Conservation (phyloP, 163 green algal genomes). For the Coccomyxa subellipsoidea region DNA sequence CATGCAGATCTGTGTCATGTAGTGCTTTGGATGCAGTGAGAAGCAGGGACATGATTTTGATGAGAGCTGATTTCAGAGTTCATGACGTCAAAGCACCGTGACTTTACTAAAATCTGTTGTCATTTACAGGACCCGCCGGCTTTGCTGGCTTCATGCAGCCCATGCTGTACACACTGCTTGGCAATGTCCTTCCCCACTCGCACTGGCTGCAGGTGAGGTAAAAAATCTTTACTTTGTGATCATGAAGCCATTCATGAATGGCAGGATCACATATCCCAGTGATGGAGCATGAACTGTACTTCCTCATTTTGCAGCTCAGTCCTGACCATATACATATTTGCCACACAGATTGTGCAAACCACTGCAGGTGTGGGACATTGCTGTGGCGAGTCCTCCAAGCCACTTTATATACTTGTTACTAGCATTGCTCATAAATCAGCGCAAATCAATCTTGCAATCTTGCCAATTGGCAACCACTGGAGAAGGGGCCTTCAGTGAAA, state of each 20-base stretch:
- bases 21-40: not conserved
- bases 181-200: not conserved
- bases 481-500: not conserved
- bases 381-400: not conserved
- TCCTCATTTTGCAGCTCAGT: too few relatives aligned
- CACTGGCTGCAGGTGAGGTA: not conserved
- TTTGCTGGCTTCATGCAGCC: not conserved
- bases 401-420: not conserved
- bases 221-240: too few relatives aligned
- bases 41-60: too few relatives aligned
- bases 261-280: too few relatives aligned
- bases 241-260: too few relatives aligned
- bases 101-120: too few relatives aligned
- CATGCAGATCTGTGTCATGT: not conserved
- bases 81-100: too few relatives aligned
- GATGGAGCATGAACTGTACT: too few relatives aligned
- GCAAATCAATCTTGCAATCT: too few relatives aligned
- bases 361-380: not conserved
- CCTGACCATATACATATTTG: not conserved
- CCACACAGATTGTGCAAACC: not conserved
- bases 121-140: not conserved
- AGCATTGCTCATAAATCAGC: not conserved
- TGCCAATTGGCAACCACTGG: not conserved
- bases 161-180: not conserved
- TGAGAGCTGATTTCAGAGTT: too few relatives aligned